Evolutionary conservation across 805 yeast genomes (phyloP), one percentile per base, ranked within the genome.

Genomic region (Ogataea ganodermae): DNA sequence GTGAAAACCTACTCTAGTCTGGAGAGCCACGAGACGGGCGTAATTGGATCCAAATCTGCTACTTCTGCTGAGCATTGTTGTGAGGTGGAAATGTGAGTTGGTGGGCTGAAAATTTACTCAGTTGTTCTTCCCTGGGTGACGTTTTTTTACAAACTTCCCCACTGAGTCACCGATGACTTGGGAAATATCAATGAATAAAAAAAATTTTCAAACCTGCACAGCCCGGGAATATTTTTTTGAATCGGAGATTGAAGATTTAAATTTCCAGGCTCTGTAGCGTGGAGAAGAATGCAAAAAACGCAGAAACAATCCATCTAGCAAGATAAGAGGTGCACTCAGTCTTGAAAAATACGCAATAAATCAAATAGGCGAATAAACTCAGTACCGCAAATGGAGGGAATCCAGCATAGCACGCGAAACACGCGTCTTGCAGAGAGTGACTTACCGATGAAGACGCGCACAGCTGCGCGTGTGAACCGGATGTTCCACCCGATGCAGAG

Each of bases 401-500:
- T 27, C 30, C 30, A 27, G 30, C 30, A 31, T 20, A n/a, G 35
- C 35, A 31, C n/a, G 35, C 18, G 35, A 7, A 31, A 16, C 20
- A 10, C 18, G 20, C 35, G 35, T 16, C 12, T 16, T 10, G 4
- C 35, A 16, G 35, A 31, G 6, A 13, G 13, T 4, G 35, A 31
- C 18, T 20, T 31, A 20, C 35, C 35, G 3, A 17, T 31, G 35
- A 17, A 14, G 18, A 5, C 40, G 14, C 40, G 40, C 40, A 24
- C 49, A 6, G 47, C 46, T 14, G 39, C 42, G 8, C 46, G 60
- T 6, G 48, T 60, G 3, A 51, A 50, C 17, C 44, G 45, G 30
- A 39, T 58, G 57, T 61, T 61, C 41, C 49, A 47, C 13, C 66
- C 66, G 1, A 10, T 59, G 40, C 52, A 50, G 28, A 26, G 39